Conservation (phyloP, 2,329 filamentous ascomycete genomes). For the Cladophialophora carrionii region DNA sequence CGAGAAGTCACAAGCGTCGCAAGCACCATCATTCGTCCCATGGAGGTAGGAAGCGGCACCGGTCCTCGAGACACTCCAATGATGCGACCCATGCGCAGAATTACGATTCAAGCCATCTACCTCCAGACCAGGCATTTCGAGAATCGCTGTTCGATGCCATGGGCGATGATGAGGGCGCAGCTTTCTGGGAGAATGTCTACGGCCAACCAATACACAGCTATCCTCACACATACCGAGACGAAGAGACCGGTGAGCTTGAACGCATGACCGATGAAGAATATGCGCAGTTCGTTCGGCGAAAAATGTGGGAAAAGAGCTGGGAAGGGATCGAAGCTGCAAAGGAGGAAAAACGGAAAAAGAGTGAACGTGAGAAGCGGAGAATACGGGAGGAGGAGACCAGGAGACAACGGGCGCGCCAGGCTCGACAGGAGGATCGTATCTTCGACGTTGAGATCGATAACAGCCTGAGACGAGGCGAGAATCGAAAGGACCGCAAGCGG, state of each 20-base stretch:
- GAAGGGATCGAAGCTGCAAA: constrained; percentile 80
- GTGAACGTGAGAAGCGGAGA: constrained; percentile 52
- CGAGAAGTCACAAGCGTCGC: constrained; percentile 36
- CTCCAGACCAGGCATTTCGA: constrained; percentile 77
- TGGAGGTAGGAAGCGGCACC: constrained; percentile 40
- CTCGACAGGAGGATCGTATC: constrained; percentile 36
- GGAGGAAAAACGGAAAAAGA: constrained; percentile 61
- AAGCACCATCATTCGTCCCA: constrained; percentile 36
- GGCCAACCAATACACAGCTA: constrained; percentile 91
- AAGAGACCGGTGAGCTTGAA: constrained; percentile 65
- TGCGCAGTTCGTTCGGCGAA: constrained; percentile 76
- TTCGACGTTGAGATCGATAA: constrained; percentile 70
- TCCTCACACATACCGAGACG: constrained; percentile 55
- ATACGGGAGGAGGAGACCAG: constrained; percentile 43
- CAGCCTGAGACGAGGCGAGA: constrained; percentile 68
- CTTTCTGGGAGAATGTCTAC: constrained; percentile 96
- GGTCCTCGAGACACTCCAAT: constrained; percentile 28
- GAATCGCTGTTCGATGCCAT: constrained; percentile 96
- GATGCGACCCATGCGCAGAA: constrained; percentile 16
- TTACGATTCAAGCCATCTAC: constrained; percentile 47
- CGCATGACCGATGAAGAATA: constrained; percentile 94
- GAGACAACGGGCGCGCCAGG: constrained; percentile 1
- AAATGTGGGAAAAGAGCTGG: constrained; percentile 96
- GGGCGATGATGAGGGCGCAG: constrained; percentile 92
- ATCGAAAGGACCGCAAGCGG: constrained; percentile 59